Evolutionary conservation across 1,139 yeast species (phyloP).

Genomic region (Pichia sp.): DNA sequence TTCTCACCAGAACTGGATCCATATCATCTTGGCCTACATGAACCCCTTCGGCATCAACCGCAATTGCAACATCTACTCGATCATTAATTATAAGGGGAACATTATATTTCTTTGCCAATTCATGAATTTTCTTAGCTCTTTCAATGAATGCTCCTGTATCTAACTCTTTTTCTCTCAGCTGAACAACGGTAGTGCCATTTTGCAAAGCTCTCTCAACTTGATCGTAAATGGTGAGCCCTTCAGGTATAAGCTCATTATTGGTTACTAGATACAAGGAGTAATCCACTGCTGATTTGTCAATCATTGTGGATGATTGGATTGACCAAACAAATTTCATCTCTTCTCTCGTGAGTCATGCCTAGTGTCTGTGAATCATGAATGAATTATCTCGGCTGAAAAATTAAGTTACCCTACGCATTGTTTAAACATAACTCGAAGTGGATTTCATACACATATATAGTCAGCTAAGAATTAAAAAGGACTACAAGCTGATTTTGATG

Average conservation of each 20-base stretch:
- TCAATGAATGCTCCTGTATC: constrained; percentile 66
- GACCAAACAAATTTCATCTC: neutral
- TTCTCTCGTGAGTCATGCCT: neutral
- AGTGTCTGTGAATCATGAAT: neutral
- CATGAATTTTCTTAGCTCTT: constrained; percentile 59
- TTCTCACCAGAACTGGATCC: constrained; percentile 58
- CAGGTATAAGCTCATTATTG: constrained; percentile 73
- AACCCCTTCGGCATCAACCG: constrained; percentile 75
- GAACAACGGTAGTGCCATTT: constrained; percentile 78
- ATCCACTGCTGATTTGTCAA: constrained; percentile 34
- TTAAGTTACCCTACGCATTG: neutral
- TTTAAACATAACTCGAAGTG: neutral
- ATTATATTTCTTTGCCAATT: constrained; percentile 51
- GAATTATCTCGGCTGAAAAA: neutral
- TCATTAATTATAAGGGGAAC: constrained; percentile 87
- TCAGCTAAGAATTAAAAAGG: too few relatives aligned
- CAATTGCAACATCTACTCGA: constrained; percentile 84
- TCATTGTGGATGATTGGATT: neutral
- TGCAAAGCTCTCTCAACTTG: constrained; percentile 61
- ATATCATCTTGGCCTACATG: constrained; percentile 95
- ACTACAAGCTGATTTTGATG: too few relatives aligned
- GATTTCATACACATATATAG: neutral
- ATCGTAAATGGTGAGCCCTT: constrained; percentile 50
- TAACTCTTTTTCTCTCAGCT: constrained; percentile 73
- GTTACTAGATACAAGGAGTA: constrained; percentile 76